Evolutionary conservation across 257 asterid species (phyloP).

Genomic region (Capsicum baccatum): DNA sequence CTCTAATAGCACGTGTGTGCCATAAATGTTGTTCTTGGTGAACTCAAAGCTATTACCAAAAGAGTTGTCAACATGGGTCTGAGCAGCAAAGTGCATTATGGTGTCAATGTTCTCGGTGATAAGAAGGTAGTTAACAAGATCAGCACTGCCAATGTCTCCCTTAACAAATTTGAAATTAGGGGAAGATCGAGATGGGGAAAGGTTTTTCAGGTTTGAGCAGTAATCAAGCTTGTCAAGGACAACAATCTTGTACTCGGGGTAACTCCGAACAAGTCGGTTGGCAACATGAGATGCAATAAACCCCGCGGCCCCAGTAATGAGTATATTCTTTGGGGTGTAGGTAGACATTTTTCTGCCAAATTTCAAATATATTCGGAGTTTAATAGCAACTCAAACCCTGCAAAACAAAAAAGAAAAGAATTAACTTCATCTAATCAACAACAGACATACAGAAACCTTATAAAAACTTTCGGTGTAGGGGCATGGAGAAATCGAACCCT

Average conservation of each 20-base stretch:
- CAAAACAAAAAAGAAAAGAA: neutral
- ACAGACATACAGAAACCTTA: neutral
- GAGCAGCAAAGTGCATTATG: conserved; percentile 99
- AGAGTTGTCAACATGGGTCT: conserved; percentile 94
- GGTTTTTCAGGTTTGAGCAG: conserved; percentile 89
- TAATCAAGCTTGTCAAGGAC: conserved; percentile 97
- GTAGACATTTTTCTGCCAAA: conserved; percentile 57
- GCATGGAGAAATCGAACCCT: too few species aligned
- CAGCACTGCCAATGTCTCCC: conserved; percentile 95
- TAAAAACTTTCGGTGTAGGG: too few species aligned
- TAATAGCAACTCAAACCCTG: conserved; percentile 22
- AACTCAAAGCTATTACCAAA: conserved; percentile 96
- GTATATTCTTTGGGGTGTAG: conserved; percentile 85
- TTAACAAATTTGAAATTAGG: conserved; percentile 88
- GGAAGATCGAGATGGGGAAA: conserved; percentile 70
- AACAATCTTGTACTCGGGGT: conserved; percentile 89
- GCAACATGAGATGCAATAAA: conserved; percentile 99
- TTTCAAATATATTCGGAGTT: neutral
- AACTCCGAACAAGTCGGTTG: conserved; percentile 78
- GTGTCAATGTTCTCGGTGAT: conserved; percentile 93
- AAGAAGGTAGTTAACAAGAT: conserved; percentile 95
- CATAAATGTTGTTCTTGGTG: conserved; percentile 95
- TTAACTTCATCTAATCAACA: neutral
- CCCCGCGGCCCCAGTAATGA: conserved; percentile 99
- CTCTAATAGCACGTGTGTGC: conserved; percentile 95